A percentile compares a stretch with the other conserved stretches of the same genome.
Evolutionary conservation across 1,284 basidiomycete genomes (phyloP).

Genomic region (Phellopilus nigrolimitatus): DNA sequence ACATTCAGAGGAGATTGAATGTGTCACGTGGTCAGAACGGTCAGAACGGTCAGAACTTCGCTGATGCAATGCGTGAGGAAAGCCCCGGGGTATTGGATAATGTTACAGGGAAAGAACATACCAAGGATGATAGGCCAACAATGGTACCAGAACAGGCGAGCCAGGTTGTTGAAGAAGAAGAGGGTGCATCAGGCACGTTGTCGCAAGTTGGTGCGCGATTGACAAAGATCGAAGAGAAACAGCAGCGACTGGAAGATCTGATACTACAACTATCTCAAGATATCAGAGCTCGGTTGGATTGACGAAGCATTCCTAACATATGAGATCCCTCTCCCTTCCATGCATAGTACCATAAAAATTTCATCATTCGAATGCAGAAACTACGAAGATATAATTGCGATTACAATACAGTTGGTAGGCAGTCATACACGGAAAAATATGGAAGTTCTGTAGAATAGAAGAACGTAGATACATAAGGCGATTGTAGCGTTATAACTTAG

Average conservation of each 20-base stretch:
- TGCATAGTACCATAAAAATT: slow-evolving; percentile 5
- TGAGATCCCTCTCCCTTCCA: not conserved
- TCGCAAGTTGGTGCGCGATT: slow-evolving; percentile 38
- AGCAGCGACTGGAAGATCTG: slow-evolving; percentile 60
- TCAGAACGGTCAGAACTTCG: slow-evolving; percentile 13
- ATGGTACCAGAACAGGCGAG: not conserved
- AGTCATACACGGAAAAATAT: not conserved
- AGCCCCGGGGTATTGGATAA: slow-evolving; percentile 10
- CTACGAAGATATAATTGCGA: not conserved
- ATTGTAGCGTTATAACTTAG: not conserved
- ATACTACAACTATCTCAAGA: slow-evolving; percentile 35
- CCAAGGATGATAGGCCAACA: not conserved
- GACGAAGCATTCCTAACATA: not conserved
- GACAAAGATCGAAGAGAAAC: slow-evolving; percentile 54
- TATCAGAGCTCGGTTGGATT: slow-evolving; percentile 1
- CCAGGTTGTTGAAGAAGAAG: slow-evolving; percentile 11
- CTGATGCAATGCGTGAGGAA: slow-evolving; percentile 6
- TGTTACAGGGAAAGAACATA: not conserved
- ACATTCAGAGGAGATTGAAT: slow-evolving; percentile 10
- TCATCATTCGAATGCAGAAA: not conserved
- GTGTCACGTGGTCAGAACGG: slow-evolving; percentile 13
- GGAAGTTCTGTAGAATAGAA: not conserved
- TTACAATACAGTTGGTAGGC: not conserved
- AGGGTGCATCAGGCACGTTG: slow-evolving; percentile 22
- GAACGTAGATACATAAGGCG: slow-evolving; percentile 1